These are phyloP conservation scores for Trichaptum fuscoviolaceum DNA, from an alignment of 768 basidiomycete genomes.

Conservation along the genomic window DNA sequence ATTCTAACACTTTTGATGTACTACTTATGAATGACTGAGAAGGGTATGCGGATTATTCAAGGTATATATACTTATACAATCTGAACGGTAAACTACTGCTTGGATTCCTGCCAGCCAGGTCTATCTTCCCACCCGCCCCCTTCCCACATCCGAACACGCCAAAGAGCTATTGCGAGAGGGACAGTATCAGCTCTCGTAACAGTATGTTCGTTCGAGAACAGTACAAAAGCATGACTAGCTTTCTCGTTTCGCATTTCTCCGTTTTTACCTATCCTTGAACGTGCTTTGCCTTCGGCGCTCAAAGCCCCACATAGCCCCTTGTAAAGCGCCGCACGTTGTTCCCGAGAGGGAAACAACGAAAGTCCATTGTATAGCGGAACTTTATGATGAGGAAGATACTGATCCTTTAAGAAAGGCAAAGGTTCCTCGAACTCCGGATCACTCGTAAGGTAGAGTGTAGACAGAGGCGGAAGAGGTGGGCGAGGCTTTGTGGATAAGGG, in stretches of 20 bases:
- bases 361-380: conserved; percentile 69
- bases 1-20: not conserved
- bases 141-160: conserved; percentile 79
- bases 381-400: conserved; percentile 25
- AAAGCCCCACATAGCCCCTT: conserved; percentile 43
- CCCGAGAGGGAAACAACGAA: conserved; percentile 53
- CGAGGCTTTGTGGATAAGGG: not conserved
- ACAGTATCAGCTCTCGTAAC: conserved; percentile 53
- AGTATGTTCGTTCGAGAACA: conserved; percentile 48
- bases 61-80: conserved; percentile 1
- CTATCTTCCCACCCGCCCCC: conserved; percentile 44
- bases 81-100: not conserved
- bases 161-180: conserved; percentile 64
- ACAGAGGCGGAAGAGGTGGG: conserved; percentile 24
- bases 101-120: conserved; percentile 9
- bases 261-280: conserved; percentile 9
- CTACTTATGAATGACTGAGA: not conserved
- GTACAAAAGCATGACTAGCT: conserved; percentile 65
- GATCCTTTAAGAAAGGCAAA: conserved; percentile 9
- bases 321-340: conserved; percentile 59
- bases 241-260: conserved; percentile 28
- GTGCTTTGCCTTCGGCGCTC: conserved; percentile 36
- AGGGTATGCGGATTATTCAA: not conserved
- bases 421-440: conserved; percentile 9
- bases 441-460: conserved; percentile 15